Base-by-base conservation (phyloP, 2,329 filamentous ascomycete species). In the Claviceps sorghi region DNA sequence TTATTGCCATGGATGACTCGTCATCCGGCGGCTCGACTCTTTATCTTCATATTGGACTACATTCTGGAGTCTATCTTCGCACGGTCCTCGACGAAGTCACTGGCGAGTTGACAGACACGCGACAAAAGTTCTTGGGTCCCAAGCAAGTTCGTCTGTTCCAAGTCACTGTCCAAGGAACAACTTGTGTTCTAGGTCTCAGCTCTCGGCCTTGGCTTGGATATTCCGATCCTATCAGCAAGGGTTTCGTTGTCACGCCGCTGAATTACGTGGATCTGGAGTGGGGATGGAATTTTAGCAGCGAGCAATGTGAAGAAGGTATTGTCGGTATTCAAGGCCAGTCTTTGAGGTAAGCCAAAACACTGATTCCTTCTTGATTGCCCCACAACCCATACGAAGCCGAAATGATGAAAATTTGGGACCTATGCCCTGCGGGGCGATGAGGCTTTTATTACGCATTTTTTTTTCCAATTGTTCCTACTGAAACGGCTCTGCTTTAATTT, bases 391-490 rank as follows among this genome's bases (percentile, higher is more conserved):
- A 60, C 59, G 56, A 74, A 83, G 80, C 57, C 61, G 61, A 61
- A 58, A 75, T 84, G 81, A 87, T 86, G 84, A 86, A 67, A 75
- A 69, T 70, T 68, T 69, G 73, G 74, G 74, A 74, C 76, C 75
- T 76, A 78, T 59, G 76, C 76, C 76, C 67, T 61, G 57, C 57
- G 62, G 62, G 64, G 75, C 74, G 54, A 74, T 80, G 77, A 82
- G 77, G 76, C 62, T 60, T 67, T 68, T 66, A 69, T 69, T 69
- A 74, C 69, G 67, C 69, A 49, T 69, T 71, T 60, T 70, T n/a
- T 70, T 74, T 74, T 73, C 74, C 88, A 95, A 94, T 95, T 95
- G 89, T 95, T 95, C 88, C 88, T 95, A 82, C 89, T 95, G 89
- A 95, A 67, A 71, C 67, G 68, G 63, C 52, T 58, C 53, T 51